Evolutionary conservation across 352 stramenopile species (phyloP), one percentile per base, ranked within the genome.

Genomic region (Globisporangium splendens): DNA sequence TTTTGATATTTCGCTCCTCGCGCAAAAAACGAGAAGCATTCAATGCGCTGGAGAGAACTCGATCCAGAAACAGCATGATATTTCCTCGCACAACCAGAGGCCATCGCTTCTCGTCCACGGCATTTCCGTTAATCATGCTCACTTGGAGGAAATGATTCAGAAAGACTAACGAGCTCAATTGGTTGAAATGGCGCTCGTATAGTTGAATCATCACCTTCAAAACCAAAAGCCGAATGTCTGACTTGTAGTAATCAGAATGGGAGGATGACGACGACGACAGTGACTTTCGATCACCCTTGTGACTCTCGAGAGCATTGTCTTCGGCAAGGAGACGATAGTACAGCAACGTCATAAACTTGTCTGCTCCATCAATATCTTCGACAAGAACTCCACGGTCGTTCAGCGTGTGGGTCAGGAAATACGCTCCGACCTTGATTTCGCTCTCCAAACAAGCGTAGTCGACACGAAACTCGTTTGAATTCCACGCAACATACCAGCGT

Each of bases 171-270:
- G 86, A 93, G 22, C 70, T 79, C 24, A 95, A 68, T 28, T 92
- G 69, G 24, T 69, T 81, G 42, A 83, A 91, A 54, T 95, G 81
- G 5, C 83, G 79, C 56, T 95, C 84, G 55, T 91, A 95, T 0
- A 95, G 50, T 59, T 93, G 80, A 49, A 93, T 93, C 86, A 95
- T 95, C 31, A 92, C 81, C 60, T 93, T 93, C 11, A 95, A 52
- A 35, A 93, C 85, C 20, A 95, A 56, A 48, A 93, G 66, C 3
- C 84, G 79, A 66, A 93, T 89, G 56, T 91, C 84, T 0, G 76
- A 89, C 57, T 75, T 68, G 33, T 89, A 73, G 2, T 85, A 47
- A 22, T 83, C 65, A 31, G 4, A 3, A n/a, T 62, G 56, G 24
- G 57, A 63, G 35, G 58, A 57, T 24, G 81, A 61, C 0, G 72